A percentile compares a stretch with the other conserved stretches of the same genome.
These are phyloP conservation scores for Pseudogymnoascus sp. DNA, from an alignment of 2,329 filamentous ascomycete genomes.

Conservation along the genomic window DNA sequence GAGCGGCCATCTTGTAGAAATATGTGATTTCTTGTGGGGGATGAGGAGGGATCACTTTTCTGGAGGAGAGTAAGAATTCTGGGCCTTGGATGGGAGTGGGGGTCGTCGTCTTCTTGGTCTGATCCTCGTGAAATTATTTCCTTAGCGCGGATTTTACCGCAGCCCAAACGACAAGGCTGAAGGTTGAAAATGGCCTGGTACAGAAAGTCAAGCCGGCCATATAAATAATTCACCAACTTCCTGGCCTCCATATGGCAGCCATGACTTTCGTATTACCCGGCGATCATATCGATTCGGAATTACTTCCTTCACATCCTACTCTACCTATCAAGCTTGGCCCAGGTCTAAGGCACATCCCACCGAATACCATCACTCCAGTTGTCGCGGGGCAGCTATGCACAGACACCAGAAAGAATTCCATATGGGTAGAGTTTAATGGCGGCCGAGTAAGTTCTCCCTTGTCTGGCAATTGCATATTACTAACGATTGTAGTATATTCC, in stretches of 20 bases:
- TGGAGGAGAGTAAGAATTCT: conserved; percentile 1
- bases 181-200: not conserved
- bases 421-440: conserved; percentile 66
- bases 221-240: not conserved
- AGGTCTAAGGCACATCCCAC: conserved; percentile 73
- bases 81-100: conserved; percentile 3
- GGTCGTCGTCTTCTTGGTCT: not conserved
- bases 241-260: conserved; percentile 40
- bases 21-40: conserved; percentile 8
- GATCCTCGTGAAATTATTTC: conserved; percentile 10
- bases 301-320: conserved; percentile 61
- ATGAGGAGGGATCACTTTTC: conserved; percentile 4
- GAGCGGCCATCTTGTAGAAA: conserved; percentile 24
- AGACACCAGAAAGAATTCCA: conserved; percentile 65
- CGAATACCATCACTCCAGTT: conserved; percentile 62
- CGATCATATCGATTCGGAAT: conserved; percentile 58
- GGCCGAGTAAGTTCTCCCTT: conserved; percentile 51
- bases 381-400: conserved; percentile 59
- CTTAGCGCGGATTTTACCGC: conserved; percentile 1
- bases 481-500: conserved; percentile 61
- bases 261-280: conserved; percentile 70
- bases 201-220: not conserved
- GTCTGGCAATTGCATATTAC: conserved; percentile 25
- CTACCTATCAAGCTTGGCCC: conserved; percentile 72
- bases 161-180: conserved; percentile 7